phyloP scores from a whole-genome alignment of 2,329 filamentous ascomycete genomes.

The Epichloe typhina region DNA sequence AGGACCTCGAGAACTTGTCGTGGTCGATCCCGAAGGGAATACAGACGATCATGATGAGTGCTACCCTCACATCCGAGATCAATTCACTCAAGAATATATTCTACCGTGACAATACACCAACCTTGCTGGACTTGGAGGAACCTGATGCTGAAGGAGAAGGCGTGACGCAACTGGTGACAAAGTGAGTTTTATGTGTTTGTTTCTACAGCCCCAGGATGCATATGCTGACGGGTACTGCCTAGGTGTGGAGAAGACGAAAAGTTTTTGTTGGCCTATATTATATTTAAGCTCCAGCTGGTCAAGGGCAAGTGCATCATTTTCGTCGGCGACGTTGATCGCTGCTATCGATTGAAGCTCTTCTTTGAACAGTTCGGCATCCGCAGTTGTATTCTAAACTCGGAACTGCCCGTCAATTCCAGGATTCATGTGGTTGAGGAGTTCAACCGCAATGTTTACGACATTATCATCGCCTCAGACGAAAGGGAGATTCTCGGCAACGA shows the following conservation, averaged over 20 bases:
- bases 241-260: constrained; percentile 95
- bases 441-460: constrained; percentile 93
- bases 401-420: constrained; percentile 82
- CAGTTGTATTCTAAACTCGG: constrained; percentile 86
- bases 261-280: constrained; percentile 81
- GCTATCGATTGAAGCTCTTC: constrained; percentile 87
- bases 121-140: constrained; percentile 70
- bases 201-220: neutral
- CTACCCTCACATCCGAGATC: constrained; percentile 79
- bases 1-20: constrained; percentile 72
- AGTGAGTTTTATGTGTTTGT: constrained; percentile 29
- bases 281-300: constrained; percentile 88
- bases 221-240: constrained; percentile 7
- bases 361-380: constrained; percentile 94
- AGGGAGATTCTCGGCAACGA: constrained; percentile 67
- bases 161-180: constrained; percentile 78
- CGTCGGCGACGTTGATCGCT: constrained; percentile 74
- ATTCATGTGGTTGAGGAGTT: constrained; percentile 96
- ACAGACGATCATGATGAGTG: constrained; percentile 88
- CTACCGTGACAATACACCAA: constrained; percentile 55
- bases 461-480: constrained; percentile 92
- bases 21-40: constrained; percentile 69
- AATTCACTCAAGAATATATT: constrained; percentile 77
- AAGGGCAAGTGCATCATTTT: constrained; percentile 71
- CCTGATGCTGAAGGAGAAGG: constrained; percentile 63